Evolutionary conservation across 2,329 filamentous ascomycete genomes (phyloP), one percentile per base, ranked within the genome.

Genomic region (Apiospora koreana): DNA sequence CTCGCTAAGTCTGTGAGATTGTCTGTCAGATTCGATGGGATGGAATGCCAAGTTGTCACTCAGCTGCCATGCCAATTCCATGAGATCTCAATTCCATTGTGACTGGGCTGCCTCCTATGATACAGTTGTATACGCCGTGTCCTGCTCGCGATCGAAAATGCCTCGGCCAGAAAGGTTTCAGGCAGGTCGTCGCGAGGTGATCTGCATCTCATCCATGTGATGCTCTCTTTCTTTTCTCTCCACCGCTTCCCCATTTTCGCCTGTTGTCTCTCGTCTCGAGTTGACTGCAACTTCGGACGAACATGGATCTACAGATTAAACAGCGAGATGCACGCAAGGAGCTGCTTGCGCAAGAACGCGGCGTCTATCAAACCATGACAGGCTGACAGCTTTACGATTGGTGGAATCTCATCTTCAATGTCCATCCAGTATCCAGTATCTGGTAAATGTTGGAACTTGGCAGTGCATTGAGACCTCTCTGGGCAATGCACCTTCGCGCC

Each of bases 281-380:
- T 62, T 62, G 54, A 38, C 8, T n/a, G 31, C 31, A 62, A n/a
- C 18, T 62, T 62, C 54, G 54, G 54, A 62, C 54, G 54, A 62
- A 62, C 54, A 62, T 62, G 54, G 54, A 62, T 62, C 54, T 62
- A 12, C 54, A 62, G 9, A 35, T 62, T 62, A 58, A 58, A 21
- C 50, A 16, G 28, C 50, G 9, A 4, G 54, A 62, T 38, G 54
- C 18, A 38, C 28, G 31, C 54, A 62, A n/a, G 54, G 54, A 62
- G 21, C 21, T 38, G 54, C 54, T 38, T 38, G 54, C 31, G 28
- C 8, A 62, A 38, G 9, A 62, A 62, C 18, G 54, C n/a, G 54
- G 54, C 31, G 54, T 31, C 16, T 18, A 58, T 58, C 28, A 35
- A 58, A 31, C 50, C 50, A 35, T 58, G 50, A 35, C 50, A 10